phyloP scores from a whole-genome alignment of 73 alveolate genomes.

The Uronychia binucleata region DNA sequence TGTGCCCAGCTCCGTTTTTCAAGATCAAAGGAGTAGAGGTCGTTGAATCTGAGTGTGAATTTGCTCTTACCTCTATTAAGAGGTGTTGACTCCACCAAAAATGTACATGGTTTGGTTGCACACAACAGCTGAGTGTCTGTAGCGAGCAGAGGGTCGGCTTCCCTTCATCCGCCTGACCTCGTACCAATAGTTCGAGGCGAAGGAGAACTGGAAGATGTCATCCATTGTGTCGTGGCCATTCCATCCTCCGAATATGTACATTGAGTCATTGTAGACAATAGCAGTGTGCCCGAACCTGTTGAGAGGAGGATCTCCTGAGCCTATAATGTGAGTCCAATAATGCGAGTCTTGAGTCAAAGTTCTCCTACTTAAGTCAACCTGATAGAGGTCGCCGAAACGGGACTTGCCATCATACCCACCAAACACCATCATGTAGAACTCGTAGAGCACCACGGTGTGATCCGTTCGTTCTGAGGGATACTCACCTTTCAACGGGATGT shows the following conservation, averaged over 20 bases:
- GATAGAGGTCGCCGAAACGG: conserved; percentile 64
- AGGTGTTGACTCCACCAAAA: conserved; percentile 87
- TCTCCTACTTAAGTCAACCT: conserved; percentile 18
- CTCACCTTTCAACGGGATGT: conserved; percentile 14
- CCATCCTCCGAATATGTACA: conserved; percentile 96
- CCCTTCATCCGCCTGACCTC: conserved; percentile 49
- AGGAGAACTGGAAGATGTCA: conserved; percentile 84
- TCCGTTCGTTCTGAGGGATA: conserved; percentile 70
- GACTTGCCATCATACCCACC: conserved; percentile 88
- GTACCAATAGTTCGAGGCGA: conserved; percentile 63
- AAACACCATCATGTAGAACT: conserved; percentile 57
- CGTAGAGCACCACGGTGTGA: conserved; percentile 71
- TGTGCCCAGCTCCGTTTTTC: conserved; percentile 63
- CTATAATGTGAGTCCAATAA: conserved; percentile 73
- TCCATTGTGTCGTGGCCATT: conserved; percentile 94
- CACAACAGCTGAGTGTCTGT: conserved; percentile 85
- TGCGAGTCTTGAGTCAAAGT: neutral
- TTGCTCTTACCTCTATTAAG: conserved; percentile 61
- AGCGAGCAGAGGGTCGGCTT: conserved; percentile 61
- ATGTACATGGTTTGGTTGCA: conserved; percentile 71
- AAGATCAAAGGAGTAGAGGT: conserved; percentile 65
- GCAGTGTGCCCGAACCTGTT: conserved; percentile 88
- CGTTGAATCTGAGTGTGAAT: no score
- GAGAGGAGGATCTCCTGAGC: conserved; percentile 48
- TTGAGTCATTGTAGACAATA: conserved; percentile 62